Conservation (phyloP, 306 rosid species). For the Quillaja saponaria region DNA sequence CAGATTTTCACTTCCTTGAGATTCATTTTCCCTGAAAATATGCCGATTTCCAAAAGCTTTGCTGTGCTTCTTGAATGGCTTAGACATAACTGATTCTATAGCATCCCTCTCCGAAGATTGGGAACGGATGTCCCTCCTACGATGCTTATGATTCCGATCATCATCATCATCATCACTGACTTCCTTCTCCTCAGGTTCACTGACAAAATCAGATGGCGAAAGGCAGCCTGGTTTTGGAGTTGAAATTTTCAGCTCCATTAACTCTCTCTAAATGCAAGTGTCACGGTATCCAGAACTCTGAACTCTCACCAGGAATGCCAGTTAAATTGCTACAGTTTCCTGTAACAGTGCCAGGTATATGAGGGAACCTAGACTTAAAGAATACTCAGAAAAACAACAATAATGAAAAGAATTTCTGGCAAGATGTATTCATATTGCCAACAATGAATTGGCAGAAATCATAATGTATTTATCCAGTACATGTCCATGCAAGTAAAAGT, state of each 20-base stretch:
- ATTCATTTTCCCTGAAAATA: conserved; percentile 70
- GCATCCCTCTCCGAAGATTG: conserved; percentile 82
- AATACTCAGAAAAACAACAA: neutral
- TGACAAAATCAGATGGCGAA: conserved; percentile 60
- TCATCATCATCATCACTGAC: conserved; percentile 94
- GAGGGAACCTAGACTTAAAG: conserved; percentile 36
- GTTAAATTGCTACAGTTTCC: conserved; percentile 33
- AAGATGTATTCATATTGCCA: no score
- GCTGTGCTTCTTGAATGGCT: conserved; percentile 77
- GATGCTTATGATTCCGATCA: conserved; percentile 94
- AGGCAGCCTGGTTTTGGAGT: conserved; percentile 68
- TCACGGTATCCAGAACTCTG: conserved; percentile 37
- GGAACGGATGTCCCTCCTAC: conserved; percentile 71
- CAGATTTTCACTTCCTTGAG: conserved; percentile 62
- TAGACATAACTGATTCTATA: conserved; percentile 62
- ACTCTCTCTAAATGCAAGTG: conserved; percentile 33
- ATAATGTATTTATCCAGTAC: neutral
- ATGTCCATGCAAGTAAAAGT: neutral
- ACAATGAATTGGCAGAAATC: neutral
- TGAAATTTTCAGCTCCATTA: conserved; percentile 75
- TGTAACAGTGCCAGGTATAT: conserved; percentile 27
- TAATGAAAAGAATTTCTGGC: neutral
- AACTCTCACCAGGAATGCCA: conserved; percentile 39
- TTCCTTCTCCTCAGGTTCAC: conserved; percentile 95
- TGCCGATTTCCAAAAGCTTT: conserved; percentile 69